These are phyloP conservation scores for Lasiosphaeria ovina DNA, from an alignment of 495 filamentous ascomycete genomes.

Conservation along the genomic window DNA sequence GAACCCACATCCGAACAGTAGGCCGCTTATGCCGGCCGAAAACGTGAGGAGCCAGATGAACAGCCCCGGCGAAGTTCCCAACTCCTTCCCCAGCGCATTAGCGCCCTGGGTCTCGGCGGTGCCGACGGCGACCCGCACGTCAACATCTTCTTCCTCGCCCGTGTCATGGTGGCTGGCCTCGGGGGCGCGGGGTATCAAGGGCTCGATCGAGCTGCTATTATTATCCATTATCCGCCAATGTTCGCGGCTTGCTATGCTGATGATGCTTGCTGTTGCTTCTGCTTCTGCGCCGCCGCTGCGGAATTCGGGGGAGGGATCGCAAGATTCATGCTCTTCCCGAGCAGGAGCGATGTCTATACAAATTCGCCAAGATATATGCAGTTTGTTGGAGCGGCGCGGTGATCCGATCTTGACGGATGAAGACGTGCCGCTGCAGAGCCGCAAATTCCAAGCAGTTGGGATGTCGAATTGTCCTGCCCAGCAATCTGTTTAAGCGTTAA, in stretches of 20 bases:
- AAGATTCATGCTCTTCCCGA: background rate
- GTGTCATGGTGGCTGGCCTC: slow-evolving; percentile 2
- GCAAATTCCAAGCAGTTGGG: too few species aligned
- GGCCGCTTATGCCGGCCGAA: slow-evolving; percentile 77
- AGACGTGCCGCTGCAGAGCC: too few species aligned
- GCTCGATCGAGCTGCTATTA: slow-evolving; percentile 28
- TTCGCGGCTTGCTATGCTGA: background rate
- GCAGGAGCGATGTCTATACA: too few species aligned
- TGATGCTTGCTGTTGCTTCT: background rate
- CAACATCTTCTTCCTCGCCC: slow-evolving; percentile 1
- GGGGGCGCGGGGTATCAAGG: slow-evolving; percentile 22
- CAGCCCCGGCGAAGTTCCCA: slow-evolving; percentile 29
- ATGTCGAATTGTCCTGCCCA: too few species aligned
- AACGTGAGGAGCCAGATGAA: slow-evolving; percentile 75
- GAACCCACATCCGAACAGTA: slow-evolving; percentile 83
- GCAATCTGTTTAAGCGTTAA: too few species aligned
- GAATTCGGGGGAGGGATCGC: background rate
- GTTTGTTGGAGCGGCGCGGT: too few species aligned
- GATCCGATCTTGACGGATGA: too few species aligned
- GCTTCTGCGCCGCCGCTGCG: background rate
- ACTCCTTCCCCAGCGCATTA: slow-evolving; percentile 11
- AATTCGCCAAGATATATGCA: too few species aligned
- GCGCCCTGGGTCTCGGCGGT: background rate
- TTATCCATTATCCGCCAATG: slow-evolving; percentile 5
- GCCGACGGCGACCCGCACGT: slow-evolving; percentile 3